Percentiles rank a stretch among this genome's conserved stretches.
These are phyloP conservation scores for Diatrype stigma DNA, from an alignment of 2,329 filamentous ascomycete genomes.

Conservation along the genomic window DNA sequence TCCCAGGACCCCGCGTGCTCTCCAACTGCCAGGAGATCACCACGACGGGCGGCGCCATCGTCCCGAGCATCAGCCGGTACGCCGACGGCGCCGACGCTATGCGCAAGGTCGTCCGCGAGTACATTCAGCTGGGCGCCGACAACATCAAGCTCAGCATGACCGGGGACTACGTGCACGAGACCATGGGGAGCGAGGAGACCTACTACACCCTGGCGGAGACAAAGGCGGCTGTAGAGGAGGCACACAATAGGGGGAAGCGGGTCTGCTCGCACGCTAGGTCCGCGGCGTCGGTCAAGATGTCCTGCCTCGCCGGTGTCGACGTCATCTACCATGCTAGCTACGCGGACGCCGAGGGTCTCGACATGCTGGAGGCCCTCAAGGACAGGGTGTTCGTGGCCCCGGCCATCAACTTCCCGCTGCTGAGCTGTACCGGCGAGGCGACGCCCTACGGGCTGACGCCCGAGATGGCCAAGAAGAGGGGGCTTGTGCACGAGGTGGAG, in stretches of 20 bases:
- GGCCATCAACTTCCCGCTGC: conserved; percentile 38
- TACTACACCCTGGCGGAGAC: conserved; percentile 44
- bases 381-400: conserved; percentile 36
- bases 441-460: conserved; percentile 36
- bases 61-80: conserved; percentile 29
- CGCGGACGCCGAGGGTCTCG: conserved; percentile 38
- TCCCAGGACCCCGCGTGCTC: conserved; percentile 43
- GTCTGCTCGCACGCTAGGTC: conserved; percentile 42
- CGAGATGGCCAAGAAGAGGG: conserved; percentile 38
- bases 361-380: conserved; percentile 35
- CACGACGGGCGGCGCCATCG: conserved; percentile 38
- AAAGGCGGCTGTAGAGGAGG: conserved; percentile 43
- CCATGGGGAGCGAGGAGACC: conserved; percentile 22
- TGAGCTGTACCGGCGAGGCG: conserved; percentile 26
- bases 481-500: conserved; percentile 39
- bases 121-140: conserved; percentile 35
- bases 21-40: conserved; percentile 48
- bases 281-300: conserved; percentile 39
- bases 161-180: conserved; percentile 12
- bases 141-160: conserved; percentile 42
- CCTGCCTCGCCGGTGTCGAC: conserved; percentile 38
- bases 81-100: conserved; percentile 37
- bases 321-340: conserved; percentile 44
- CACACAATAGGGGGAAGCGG: conserved; percentile 33
- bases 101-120: conserved; percentile 33